Evolutionary conservation across 306 rosid genomes (phyloP), one percentile per base, ranked within the genome.

Genomic region (Dryas drummondii): DNA sequence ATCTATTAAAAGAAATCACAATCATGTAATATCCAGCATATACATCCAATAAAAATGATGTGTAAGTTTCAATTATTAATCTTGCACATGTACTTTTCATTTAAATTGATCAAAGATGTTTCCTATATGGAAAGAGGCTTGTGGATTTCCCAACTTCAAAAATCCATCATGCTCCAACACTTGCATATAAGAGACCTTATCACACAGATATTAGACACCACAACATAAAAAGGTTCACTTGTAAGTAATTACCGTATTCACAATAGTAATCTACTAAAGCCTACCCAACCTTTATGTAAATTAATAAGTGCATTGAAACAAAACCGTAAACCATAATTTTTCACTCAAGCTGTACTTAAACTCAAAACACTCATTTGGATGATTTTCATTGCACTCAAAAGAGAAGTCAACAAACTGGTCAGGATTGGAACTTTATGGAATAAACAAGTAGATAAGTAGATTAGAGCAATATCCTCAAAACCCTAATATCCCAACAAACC

Each of bases 301-400:
- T 66, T 37, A 19, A 46, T 4, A 19, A 4, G 32, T 45, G 9
- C 37, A 12, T 6, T 5, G 17, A 22, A 47, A 16, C 22, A 67
- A 76, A 76, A 47, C 80, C 53, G 49, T 55, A 85, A 87, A 83
- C 83, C 88, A 71, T 61, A 83, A 57, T 40, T 56, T 32, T 74
- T 45, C 65, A 70, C 12, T 32, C 57, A 15, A 54, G 42, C 58
- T 60, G 58, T 16, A 27, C 32, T 58, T 57, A 59, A 32, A 81
- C 61, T 40, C 48, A 12, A 65, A 32, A 14, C 41, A 17, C 10
- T 66, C 40, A 68, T 22, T 70, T 73, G 6, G 16, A 61, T 17
- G 47, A 32, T 4, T 15, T 7, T 76, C 22, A 16, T 48, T 41
- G 16, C 4, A 10, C 10, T 54, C 15, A 58, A 70, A 70, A 70